Evolutionary conservation across 202 grass and related monocot species (phyloP).

Genomic region (Digitaria exilis): DNA sequence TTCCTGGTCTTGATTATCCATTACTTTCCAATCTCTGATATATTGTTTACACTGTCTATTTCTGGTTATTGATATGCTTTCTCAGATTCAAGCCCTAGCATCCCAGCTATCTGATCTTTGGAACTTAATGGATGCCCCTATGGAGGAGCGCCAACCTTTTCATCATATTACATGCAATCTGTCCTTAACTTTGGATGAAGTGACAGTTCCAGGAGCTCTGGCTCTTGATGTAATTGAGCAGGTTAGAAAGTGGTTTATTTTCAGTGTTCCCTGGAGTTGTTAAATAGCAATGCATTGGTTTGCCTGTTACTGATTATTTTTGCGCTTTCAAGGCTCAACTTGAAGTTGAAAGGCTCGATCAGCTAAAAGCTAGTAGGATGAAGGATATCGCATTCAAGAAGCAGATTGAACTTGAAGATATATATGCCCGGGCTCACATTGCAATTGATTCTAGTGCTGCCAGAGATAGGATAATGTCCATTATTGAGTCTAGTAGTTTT

Average conservation of each 20-base stretch:
- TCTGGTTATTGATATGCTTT: conserved; percentile 22
- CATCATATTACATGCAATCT: conserved; percentile 72
- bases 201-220: conserved; percentile 66
- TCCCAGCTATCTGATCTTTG: conserved; percentile 81
- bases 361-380: conserved; percentile 88
- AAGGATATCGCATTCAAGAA: conserved; percentile 95
- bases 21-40: conserved; percentile 18
- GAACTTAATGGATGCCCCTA: conserved; percentile 83
- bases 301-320: conserved; percentile 15
- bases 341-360: conserved; percentile 91
- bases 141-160: conserved; percentile 64
- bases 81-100: conserved; percentile 86
- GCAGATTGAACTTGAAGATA: conserved; percentile 91
- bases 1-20: conserved; percentile 32
- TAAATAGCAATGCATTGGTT: background rate
- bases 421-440: conserved; percentile 76
- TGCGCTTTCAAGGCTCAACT: conserved; percentile 58
- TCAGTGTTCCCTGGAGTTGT: background rate
- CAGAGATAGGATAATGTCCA: conserved; percentile 73
- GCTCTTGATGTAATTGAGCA: conserved; percentile 80
- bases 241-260: conserved; percentile 53
- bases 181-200: conserved; percentile 66
- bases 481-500: conserved; percentile 76
- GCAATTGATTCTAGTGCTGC: conserved; percentile 63
- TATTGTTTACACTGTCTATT: conserved; percentile 8